Conservation (phyloP, 108 stramenopile species). For the Licmophora abbreviata region DNA sequence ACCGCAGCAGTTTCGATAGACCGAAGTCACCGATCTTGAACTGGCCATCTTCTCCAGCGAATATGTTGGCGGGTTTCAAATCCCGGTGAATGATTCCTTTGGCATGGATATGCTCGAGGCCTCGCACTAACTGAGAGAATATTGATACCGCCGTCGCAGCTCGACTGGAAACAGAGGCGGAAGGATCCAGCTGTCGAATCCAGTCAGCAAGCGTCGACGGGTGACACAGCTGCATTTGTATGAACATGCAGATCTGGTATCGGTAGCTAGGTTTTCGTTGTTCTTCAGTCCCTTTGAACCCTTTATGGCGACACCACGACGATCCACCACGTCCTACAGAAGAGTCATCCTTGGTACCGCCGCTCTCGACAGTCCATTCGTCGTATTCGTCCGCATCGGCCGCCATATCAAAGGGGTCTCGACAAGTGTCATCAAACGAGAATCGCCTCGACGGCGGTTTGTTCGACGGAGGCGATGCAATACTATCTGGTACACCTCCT, state of each 20-base stretch:
- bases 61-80: conserved; percentile 84
- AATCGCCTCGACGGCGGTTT: conserved; percentile 1
- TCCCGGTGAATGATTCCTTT: conserved; percentile 84
- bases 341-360: conserved; percentile 12
- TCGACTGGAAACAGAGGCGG: conserved; percentile 26
- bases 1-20: conserved; percentile 50
- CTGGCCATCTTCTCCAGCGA: conserved; percentile 43
- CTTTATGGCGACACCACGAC: no score
- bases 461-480: background rate
- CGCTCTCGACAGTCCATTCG: conserved; percentile 9
- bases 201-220: conserved; percentile 79
- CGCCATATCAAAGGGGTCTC: background rate
- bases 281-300: background rate
- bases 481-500: background rate
- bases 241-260: conserved; percentile 82
- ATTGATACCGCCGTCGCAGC: conserved; percentile 37
- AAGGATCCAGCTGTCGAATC: conserved; percentile 65
- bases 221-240: conserved; percentile 91
- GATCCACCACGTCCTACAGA: background rate
- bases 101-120: conserved; percentile 69
- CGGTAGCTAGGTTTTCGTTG: conserved; percentile 27
- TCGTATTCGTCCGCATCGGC: conserved; percentile 5
- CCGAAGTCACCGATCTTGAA: conserved; percentile 96
- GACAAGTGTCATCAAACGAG: conserved; percentile 8
- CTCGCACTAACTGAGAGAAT: conserved; percentile 64